A percentile compares a stretch with the other conserved stretches of the same genome.
phyloP scores from a whole-genome alignment of 2,329 filamentous ascomycete genomes.

The Macrophomina phaseolina region DNA sequence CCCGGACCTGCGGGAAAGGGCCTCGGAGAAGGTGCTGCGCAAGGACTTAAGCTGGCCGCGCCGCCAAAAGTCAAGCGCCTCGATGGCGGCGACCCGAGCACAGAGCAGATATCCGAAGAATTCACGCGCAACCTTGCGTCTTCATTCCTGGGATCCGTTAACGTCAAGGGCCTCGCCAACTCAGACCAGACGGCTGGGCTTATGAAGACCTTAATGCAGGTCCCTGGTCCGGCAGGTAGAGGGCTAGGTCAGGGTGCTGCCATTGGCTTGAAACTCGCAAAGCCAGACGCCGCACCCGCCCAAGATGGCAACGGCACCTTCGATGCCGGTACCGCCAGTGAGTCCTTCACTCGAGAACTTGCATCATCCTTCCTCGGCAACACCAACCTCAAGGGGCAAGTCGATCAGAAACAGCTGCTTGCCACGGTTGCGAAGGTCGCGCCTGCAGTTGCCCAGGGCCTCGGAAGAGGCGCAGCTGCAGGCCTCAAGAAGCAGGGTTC shows the following conservation, averaged over 20 bases:
- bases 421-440: slow-evolving; percentile 7
- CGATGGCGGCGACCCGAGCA: background rate
- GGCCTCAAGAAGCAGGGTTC: background rate
- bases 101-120: background rate
- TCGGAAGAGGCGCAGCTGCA: slow-evolving; percentile 8
- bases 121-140: slow-evolving; percentile 8
- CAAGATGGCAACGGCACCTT: background rate
- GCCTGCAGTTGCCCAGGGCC: slow-evolving; percentile 5
- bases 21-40: slow-evolving; percentile 1
- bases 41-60: background rate
- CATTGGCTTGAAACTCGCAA: slow-evolving; percentile 19
- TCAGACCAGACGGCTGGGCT: background rate
- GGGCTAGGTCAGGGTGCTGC: slow-evolving; percentile 7
- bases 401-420: slow-evolving; percentile 1
- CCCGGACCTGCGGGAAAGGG: slow-evolving; percentile 13
- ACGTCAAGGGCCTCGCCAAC: background rate
- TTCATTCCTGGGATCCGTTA: background rate
- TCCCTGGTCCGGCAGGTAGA: slow-evolving; percentile 7
- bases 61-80: background rate
- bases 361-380: slow-evolving; percentile 9
- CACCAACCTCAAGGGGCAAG: slow-evolving; percentile 3
- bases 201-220: background rate
- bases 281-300: background rate
- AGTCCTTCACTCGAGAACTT: slow-evolving; percentile 10
- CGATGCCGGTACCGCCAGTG: background rate